Evolutionary conservation across 148 eudicot genomes (phyloP), one percentile per base, ranked within the genome.

Genomic region (Heliamphora exappendiculata): DNA sequence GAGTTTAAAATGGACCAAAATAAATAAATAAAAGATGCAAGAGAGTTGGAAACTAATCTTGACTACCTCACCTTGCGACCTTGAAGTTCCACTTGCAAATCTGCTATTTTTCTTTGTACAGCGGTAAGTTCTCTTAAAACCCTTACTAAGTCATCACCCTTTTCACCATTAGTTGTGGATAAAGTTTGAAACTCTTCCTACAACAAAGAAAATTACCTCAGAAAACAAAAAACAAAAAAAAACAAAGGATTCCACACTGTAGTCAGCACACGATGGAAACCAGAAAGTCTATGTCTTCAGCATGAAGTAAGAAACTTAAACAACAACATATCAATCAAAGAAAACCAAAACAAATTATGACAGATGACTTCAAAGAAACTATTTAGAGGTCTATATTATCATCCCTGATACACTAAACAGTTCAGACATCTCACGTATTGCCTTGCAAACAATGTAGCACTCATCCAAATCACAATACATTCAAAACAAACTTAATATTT

Each of bases 71-170:
- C 98, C 96, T 95, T 95, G 85, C 98, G 86, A 44, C 98, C 98
- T 85, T 93, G 97, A 79, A 95, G 91, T 84, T 95, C 98, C 58
- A 95, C 98, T 89, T 95, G 97, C 71, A 92, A 82, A 86, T 95
- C 98, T 64, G 97, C 94, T 63, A 92, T 91, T 79, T 91, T 95
- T 80, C 97, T 88, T 78, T 95, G 98, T 45, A 95, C 98, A 42
- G 90, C 81, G 13, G 97, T 91, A 78, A 95, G 97, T 85, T 92
- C 97, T 87, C 97, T 87, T 79, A 95, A 83, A 72, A 95, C 95
- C 81, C 87, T 88, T 79, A 95, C 81, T 86, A 95, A 81, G 62
- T 95, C 97, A 81, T 95, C 97, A 64, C 87, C 89, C 64, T 88
- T 94, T 79, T 90, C 98, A 77, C 88, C 87, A 57, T 80, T 76